Evolutionary conservation across 257 asterid species (phyloP).

Genomic region (Craterostigma plantagineum): DNA sequence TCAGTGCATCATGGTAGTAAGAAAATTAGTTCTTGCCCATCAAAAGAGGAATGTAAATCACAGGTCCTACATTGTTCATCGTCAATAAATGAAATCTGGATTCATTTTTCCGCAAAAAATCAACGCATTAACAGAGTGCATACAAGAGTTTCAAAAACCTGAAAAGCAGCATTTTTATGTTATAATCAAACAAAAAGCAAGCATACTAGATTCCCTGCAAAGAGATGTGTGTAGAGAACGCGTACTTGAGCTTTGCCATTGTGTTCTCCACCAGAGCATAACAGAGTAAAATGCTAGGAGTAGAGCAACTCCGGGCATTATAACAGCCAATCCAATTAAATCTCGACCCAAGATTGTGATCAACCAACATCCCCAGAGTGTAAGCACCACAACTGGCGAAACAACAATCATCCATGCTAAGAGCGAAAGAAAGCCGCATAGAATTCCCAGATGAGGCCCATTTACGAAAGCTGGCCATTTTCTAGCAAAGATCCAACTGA

Average conservation of each 20-base stretch:
- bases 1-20: no score
- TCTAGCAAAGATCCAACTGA: slow-evolving; percentile 99
- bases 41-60: no score
- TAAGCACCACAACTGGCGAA: slow-evolving; percentile 72
- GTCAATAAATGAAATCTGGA: no score
- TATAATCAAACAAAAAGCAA: no score
- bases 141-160: no score
- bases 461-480: slow-evolving; percentile 79
- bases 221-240: slow-evolving; percentile 8
- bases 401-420: slow-evolving; percentile 74
- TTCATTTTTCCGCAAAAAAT: no score
- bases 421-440: slow-evolving; percentile 60
- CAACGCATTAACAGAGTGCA: no score
- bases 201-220: neutral
- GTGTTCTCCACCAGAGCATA: slow-evolving; percentile 99
- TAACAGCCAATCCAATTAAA: slow-evolving; percentile 84
- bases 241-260: slow-evolving; percentile 99
- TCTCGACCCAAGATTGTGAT: slow-evolving; percentile 85
- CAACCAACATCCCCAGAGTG: slow-evolving; percentile 91
- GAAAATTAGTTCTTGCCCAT: no score
- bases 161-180: no score
- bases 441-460: slow-evolving; percentile 80
- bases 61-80: no score
- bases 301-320: slow-evolving; percentile 95
- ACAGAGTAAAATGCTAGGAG: slow-evolving; percentile 85